Base-by-base conservation (phyloP, 345 rosid genomes). In the Laguncularia racemosa region DNA sequence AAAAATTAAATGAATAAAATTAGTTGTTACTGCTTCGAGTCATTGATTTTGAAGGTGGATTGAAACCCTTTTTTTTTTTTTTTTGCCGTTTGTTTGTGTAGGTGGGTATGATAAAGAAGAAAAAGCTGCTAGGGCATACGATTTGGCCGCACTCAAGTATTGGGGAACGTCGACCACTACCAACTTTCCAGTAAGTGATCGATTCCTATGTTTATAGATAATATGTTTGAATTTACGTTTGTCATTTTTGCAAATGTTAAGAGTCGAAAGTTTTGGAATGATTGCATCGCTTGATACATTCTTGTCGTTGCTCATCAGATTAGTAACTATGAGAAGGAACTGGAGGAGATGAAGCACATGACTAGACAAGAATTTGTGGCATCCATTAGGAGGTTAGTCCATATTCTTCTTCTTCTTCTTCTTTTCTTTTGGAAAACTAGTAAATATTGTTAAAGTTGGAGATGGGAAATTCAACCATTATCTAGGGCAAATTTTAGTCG, bases 31-130 rank as follows among this genome's bases (percentile, higher is more conserved):
- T 23, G 4, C 26, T 2, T 23, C 3, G 26, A 23, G 26, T 50
- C 43, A 8, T 52, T 13, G 6, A 47, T 47, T 53, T 18, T 52
- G 18, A 28, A 14, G 3, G 4, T 46, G 6, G 9, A 33, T 33
- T 33, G 40, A 33, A 38, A 26, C 40, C 5, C 19, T 55, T 57
- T 40, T 18, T 55, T 14, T 44, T 47, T 26, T 16, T 10, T 19
- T 33, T 46, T 4, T 60, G 56, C 13, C 51, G 16, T 15, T 14
- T n/a, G 48, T 56, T 20, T 49, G 70, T 8, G 50, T 64, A 92
- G 98, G 99, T 66, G 99, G 99, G 33, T 93, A 93, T 79, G 99
- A 93, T 70, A 93, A 93, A 73, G 99, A 93, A 84, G 99, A 93
- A 70, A 93, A 93, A 67, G 99, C 99, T 49, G 99, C 99, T 57